phyloP scores from a whole-genome alignment of 2,329 filamentous ascomycete species.

The Seiridium unicorne region DNA sequence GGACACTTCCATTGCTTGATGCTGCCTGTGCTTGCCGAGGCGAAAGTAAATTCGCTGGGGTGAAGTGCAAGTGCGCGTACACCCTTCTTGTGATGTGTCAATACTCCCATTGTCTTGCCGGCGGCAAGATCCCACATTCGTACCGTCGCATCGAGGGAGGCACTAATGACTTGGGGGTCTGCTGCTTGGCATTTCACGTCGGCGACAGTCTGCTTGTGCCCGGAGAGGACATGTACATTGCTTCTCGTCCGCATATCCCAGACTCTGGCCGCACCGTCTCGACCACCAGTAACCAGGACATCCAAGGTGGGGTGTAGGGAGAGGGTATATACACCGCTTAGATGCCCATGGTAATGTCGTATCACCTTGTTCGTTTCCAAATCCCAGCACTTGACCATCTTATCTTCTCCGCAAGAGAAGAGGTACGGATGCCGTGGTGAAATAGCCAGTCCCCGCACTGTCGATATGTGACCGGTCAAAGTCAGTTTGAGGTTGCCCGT shows the following conservation, averaged over 20 bases:
- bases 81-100: constrained; percentile 98
- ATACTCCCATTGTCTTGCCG: constrained; percentile 90
- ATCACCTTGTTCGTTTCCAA: constrained; percentile 99
- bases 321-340: constrained; percentile 93
- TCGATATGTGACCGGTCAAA: constrained; percentile 91
- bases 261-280: constrained; percentile 90
- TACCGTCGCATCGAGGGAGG: constrained; percentile 89
- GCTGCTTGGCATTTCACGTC: constrained; percentile 92
- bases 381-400: constrained; percentile 99
- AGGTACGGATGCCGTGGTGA: constrained; percentile 93
- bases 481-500: constrained; percentile 82
- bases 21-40: constrained; percentile 83
- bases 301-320: constrained; percentile 93
- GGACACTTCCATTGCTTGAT: constrained; percentile 99
- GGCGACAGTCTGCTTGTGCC: constrained; percentile 87
- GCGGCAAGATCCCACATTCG: constrained; percentile 94
- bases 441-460: constrained; percentile 86
- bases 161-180: constrained; percentile 91
- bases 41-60: constrained; percentile 94
- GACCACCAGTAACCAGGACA: constrained; percentile 88
- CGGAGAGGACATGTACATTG: constrained; percentile 90
- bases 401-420: constrained; percentile 97
- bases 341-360: constrained; percentile 92
- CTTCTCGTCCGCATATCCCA: constrained; percentile 98
- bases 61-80: constrained; percentile 83